Evolutionary conservation across 2,329 filamentous ascomycete genomes (phyloP).

Genomic region (Hortaea werneckii): DNA sequence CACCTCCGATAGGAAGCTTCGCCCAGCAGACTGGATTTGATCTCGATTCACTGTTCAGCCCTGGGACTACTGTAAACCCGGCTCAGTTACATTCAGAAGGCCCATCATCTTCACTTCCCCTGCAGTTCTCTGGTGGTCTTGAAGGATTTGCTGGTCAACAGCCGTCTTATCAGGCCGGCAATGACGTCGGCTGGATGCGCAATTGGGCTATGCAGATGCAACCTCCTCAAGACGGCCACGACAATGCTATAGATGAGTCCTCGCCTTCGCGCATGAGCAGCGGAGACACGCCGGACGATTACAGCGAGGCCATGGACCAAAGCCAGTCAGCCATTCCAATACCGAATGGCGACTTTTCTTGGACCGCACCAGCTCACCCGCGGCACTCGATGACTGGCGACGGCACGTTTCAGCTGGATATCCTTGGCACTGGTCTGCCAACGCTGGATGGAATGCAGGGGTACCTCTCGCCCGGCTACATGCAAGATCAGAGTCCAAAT

Average conservation of each 20-base stretch:
- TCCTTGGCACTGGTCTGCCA: constrained; percentile 63
- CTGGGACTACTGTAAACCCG: constrained; percentile 52
- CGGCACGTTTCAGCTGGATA: constrained; percentile 64
- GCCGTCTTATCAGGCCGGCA: constrained; percentile 52
- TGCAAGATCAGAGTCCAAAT: constrained; percentile 58
- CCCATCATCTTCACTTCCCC: constrained; percentile 38
- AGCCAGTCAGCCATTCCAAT: constrained; percentile 35
- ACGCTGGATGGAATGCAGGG: constrained; percentile 61
- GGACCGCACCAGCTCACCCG: constrained; percentile 61
- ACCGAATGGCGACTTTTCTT: constrained; percentile 24
- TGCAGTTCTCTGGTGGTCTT: constrained; percentile 39
- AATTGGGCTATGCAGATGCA: constrained; percentile 69
- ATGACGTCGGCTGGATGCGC: constrained; percentile 80
- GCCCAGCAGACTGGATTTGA: constrained; percentile 50
- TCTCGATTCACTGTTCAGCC: constrained; percentile 60
- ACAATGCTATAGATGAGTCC: constrained; percentile 80
- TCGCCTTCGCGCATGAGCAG: constrained; percentile 96
- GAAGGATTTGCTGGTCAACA: constrained; percentile 23
- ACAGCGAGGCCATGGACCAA: constrained; percentile 82
- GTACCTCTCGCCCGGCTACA: constrained; percentile 67
- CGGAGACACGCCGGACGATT: constrained; percentile 81
- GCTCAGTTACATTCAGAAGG: constrained; percentile 73
- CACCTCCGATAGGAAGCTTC: constrained; percentile 59
- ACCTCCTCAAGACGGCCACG: constrained; percentile 47
- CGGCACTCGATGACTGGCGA: constrained; percentile 51